Base-by-base conservation (phyloP, 2,329 filamentous ascomycete species). In the Sphaerulina musiva region DNA sequence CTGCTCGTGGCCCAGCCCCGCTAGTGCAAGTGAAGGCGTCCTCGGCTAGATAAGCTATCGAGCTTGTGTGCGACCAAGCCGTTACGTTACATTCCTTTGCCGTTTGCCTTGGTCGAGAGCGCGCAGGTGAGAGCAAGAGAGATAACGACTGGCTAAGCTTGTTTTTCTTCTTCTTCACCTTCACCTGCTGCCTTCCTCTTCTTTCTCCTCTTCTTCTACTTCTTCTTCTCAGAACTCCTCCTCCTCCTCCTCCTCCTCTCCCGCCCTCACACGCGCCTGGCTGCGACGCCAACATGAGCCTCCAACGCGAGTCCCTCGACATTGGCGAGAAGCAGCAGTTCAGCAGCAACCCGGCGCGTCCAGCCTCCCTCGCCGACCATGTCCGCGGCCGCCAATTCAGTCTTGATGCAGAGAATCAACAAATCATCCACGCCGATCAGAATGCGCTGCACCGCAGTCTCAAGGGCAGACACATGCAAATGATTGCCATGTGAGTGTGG, bases 401-500 rank as follows among this genome's bases (percentile, higher is more conserved):
- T 41, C 9, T 52, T 7, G 54, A 57, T 20, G 55, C 44, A 11
- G 48, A 56, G 10, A 53, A 58, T 46, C 32, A 47, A 4, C 52
- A 45, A 42, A 53, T 62, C 44, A 47, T 59, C 38, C 20, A 49
- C 9, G 60, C 48, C 31, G 57, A 61, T 48, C 55, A 62, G 47
- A 59, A 62, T 43, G 57, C 59, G 43, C 60, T 68, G 34, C 63
- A 67, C 48, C 58, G 63, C 45, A 58, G 58, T 31, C 60, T 69
- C 41, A 65, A 67, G 53, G 62, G 64, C 54, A 62, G 67, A 54
- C 68, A 70, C 55, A 66, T 69, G 66, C 66, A 69, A 57, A 69
- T 70, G 67, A 70, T 70, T 59, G 68, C 68, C 42, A 68, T 69
- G 58, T 51, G 43, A 53, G 55, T 59, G 20, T 20, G 20, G 20